Base-by-base conservation (phyloP, 805 yeast species). In the Kuraishia molischiana region DNA sequence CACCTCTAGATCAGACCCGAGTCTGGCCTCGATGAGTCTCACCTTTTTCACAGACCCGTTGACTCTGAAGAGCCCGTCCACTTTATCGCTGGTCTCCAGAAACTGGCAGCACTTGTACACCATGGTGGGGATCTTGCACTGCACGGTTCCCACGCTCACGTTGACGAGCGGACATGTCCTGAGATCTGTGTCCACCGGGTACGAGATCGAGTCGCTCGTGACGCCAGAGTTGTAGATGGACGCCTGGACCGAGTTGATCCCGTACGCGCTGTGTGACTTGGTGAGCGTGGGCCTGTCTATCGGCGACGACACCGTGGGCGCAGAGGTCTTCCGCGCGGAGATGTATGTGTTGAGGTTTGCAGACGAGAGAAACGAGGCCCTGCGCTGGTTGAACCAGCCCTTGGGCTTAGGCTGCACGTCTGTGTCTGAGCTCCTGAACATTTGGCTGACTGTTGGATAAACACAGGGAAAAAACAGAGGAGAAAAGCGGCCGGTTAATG, bases 11-110 rank as follows among this genome's bases (percentile, higher is more conserved):
- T 42, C 35, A 4, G 43, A 47, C 20, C 43, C 38, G 19, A 61
- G 47, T 34, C 41, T 38, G 4, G 35, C 6, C 38, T 61, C 66
- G 34, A 60, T 46, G 17, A 38, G 31, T 35, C 53, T 56, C 24
- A 59, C 52, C 36, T 59, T 60, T 32, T 52, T 52, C 24, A 61
- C 44, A 10, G 61, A 50, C 5, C 64, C 62, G 41, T 59, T 60
- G 40, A 61, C 53, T 41, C 66, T 43, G 41, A 61, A 61, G n/a
- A 60, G 46, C 10, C 66, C 66, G 44, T 61, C 62, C 4, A 49
- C 44, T 3, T 51, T 53, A 1, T 45, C 52, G 30, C 45, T 40
- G 1, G 36, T 31, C 11, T 40, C 30, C 13, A 61, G 49, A 39
- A 44, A 58, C 18, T 47, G 35, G 36, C 62, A 55, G 41, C 64